These are phyloP conservation scores for Coemansia sp. DNA, from an alignment of 192 early-diverging fungal species.

Conservation along the genomic window DNA sequence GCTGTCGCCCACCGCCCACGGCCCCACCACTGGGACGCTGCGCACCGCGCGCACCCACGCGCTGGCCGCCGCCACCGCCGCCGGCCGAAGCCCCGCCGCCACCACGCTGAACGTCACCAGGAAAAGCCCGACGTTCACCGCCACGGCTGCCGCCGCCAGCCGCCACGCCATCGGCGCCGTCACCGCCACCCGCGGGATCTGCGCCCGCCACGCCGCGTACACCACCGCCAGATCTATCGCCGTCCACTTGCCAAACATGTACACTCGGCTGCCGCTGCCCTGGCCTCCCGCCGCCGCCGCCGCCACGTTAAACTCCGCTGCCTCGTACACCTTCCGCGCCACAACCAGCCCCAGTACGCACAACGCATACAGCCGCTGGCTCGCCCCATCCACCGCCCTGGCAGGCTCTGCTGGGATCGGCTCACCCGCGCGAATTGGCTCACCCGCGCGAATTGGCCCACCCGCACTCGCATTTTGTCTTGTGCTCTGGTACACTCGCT, in stretches of 20 bases:
- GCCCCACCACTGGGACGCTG: slow-evolving; percentile 35
- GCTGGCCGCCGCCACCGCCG: slow-evolving; percentile 30
- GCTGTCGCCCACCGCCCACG: slow-evolving; percentile 45
- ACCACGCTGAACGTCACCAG: slow-evolving; percentile 34
- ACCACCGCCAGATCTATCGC: slow-evolving; percentile 23
- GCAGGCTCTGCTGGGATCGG: slow-evolving; percentile 35
- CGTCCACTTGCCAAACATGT: slow-evolving; percentile 40
- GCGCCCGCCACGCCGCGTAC: slow-evolving; percentile 28
- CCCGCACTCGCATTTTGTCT: slow-evolving; percentile 2
- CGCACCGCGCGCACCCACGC: slow-evolving; percentile 33
- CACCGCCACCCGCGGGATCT: slow-evolving; percentile 24
- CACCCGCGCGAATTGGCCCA: not conserved
- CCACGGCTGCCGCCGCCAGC: slow-evolving; percentile 10
- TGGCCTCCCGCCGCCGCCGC: too few relatives aligned
- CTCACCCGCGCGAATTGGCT: not conserved
- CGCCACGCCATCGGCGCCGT: slow-evolving; percentile 4
- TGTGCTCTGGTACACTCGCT: slow-evolving; percentile 41
- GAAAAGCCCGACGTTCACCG: slow-evolving; percentile 40
- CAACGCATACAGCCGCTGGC: slow-evolving; percentile 41
- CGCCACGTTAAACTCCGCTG: slow-evolving; percentile 9
- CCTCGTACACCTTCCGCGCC: slow-evolving; percentile 44
- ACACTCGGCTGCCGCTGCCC: slow-evolving; percentile 21
- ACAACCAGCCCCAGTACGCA: slow-evolving; percentile 10
- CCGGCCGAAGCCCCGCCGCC: slow-evolving; percentile 34
- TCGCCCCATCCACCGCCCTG: slow-evolving; percentile 30